phyloP scores from a whole-genome alignment of 306 rosid species.

The Quercus berberidifolia region DNA sequence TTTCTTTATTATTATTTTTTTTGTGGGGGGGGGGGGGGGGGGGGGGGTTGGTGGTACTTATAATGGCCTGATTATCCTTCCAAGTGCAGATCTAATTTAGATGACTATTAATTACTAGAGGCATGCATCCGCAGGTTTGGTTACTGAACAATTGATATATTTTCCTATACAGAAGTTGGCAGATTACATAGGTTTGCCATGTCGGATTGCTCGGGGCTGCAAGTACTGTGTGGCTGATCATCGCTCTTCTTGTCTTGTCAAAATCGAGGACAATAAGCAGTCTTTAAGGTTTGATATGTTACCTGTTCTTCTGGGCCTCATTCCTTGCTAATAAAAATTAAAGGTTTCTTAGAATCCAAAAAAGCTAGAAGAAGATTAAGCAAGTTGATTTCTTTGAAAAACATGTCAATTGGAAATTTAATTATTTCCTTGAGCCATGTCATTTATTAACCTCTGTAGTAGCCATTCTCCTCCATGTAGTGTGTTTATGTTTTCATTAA shows the following conservation, averaged over 20 bases:
- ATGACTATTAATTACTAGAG: neutral
- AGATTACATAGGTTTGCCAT: conserved; percentile 91
- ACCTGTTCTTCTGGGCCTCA: conserved; percentile 5
- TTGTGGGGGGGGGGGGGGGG: neutral
- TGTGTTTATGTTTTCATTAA: no score
- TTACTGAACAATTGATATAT: conserved; percentile 1
- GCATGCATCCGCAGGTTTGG: neutral
- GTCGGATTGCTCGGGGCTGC: conserved; percentile 97
- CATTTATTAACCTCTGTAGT: neutral
- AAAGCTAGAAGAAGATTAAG: neutral
- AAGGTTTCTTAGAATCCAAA: neutral
- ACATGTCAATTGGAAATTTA: neutral
- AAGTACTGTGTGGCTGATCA: conserved; percentile 92
- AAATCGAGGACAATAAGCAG: conserved; percentile 66
- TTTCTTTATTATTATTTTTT: neutral
- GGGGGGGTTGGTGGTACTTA: neutral
- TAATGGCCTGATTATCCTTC: conserved; percentile 8
- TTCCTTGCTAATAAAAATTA: neutral
- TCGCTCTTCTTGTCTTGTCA: conserved; percentile 90
- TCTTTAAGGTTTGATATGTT: conserved; percentile 52
- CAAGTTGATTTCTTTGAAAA: neutral
- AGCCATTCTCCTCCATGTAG: neutral
- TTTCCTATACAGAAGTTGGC: conserved; percentile 79
- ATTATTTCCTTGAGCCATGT: neutral
- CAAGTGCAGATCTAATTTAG: neutral